Evolutionary conservation across 177 flowering plant genomes (phyloP).

Genomic region (Vitis hybrid): DNA sequence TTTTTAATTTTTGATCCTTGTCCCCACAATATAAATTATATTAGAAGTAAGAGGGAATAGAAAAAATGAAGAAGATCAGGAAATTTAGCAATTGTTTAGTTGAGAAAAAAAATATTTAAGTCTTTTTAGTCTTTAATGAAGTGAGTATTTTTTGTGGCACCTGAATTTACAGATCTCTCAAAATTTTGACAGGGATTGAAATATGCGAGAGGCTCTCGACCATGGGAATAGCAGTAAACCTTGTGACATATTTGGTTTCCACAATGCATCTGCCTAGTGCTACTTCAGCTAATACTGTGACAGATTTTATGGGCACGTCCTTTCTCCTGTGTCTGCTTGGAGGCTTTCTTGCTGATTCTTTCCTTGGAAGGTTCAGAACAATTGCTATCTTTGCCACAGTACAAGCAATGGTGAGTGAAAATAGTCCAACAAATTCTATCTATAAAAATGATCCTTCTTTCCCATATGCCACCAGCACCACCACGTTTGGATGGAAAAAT

Average conservation of each 20-base stretch:
- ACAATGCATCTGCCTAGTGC: constrained; percentile 85
- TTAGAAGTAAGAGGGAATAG: too few species aligned
- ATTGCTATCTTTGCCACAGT: constrained; percentile 60
- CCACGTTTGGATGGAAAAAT: too few species aligned
- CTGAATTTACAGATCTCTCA: background rate
- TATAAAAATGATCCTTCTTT: background rate
- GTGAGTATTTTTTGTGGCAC: background rate
- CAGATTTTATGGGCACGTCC: constrained; percentile 83
- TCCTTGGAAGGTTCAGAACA: constrained; percentile 74
- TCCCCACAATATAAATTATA: too few species aligned
- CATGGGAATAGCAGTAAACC: constrained; percentile 89
- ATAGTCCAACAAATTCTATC: background rate
- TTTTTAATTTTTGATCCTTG: too few species aligned
- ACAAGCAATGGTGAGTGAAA: constrained; percentile 49
- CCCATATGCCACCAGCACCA: background rate
- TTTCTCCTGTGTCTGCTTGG: constrained; percentile 78
- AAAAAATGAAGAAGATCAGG: too few species aligned
- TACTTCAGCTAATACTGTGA: constrained; percentile 71
- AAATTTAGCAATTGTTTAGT: too few species aligned
- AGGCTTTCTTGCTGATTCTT: constrained; percentile 90
- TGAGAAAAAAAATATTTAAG: too few species aligned
- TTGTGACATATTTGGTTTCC: constrained; percentile 77
- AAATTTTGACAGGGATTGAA: constrained; percentile 54
- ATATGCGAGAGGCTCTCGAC: constrained; percentile 80
- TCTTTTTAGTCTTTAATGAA: background rate